Percentiles rank a stretch among this genome's conserved stretches.
Conservation (phyloP, 2,329 filamentous ascomycete species). For the Aspergillus sp. region DNA sequence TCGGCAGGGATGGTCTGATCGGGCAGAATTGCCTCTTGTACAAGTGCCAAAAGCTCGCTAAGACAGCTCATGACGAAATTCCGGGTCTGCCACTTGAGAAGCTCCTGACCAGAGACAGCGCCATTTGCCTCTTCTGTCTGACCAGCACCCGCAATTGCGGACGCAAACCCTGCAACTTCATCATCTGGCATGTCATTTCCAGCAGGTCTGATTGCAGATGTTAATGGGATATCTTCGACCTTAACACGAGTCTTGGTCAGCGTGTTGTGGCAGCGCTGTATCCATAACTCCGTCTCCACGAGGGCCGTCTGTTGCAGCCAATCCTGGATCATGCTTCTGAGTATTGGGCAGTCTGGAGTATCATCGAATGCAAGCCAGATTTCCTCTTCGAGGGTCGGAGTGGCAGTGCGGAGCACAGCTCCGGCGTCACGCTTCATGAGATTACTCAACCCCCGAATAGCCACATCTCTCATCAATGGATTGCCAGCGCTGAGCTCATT, state of each 20-base stretch:
- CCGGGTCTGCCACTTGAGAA: slow-evolving; percentile 91
- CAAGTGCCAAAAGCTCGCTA: slow-evolving; percentile 75
- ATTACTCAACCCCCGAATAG: slow-evolving; percentile 86
- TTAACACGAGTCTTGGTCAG: slow-evolving; percentile 82
- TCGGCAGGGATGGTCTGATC: slow-evolving; percentile 79
- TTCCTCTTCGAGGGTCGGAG: slow-evolving; percentile 80
- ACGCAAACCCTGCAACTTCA: slow-evolving; percentile 92
- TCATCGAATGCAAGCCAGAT: slow-evolving; percentile 87
- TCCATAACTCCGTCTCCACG: slow-evolving; percentile 77
- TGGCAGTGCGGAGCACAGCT: slow-evolving; percentile 75
- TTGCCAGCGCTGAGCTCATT: slow-evolving; percentile 71
- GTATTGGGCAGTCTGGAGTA: slow-evolving; percentile 71
- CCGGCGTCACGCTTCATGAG: slow-evolving; percentile 90
- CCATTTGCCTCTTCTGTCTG: slow-evolving; percentile 57
- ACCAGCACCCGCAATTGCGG: slow-evolving; percentile 63
- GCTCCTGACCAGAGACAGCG: slow-evolving; percentile 69
- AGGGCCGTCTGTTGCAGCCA: slow-evolving; percentile 92
- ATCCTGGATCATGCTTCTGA: slow-evolving; percentile 85
- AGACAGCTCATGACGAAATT: slow-evolving; percentile 92
- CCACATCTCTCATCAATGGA: slow-evolving; percentile 71
- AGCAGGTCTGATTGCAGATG: slow-evolving; percentile 44
- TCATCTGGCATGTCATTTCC: slow-evolving; percentile 88
- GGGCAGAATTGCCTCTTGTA: slow-evolving; percentile 75
- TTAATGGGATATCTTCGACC: slow-evolving; percentile 49
- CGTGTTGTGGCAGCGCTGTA: slow-evolving; percentile 83